Percentiles rank a stretch among this genome's conserved stretches.
These are phyloP conservation scores for Aureoboletus auriporus DNA, from an alignment of 768 basidiomycete species.

Conservation along the genomic window DNA sequence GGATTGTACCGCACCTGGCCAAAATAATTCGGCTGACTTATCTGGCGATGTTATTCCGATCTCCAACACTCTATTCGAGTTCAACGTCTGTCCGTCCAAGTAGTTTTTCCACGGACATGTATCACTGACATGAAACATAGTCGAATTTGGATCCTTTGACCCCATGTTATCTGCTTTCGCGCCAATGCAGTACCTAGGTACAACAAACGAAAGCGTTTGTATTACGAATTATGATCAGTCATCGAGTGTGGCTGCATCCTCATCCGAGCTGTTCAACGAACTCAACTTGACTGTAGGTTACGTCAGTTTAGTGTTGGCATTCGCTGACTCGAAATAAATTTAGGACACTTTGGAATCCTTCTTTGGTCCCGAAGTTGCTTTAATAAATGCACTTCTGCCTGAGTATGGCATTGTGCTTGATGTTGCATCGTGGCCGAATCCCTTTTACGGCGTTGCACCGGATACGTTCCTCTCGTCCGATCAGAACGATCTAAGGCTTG, in stretches of 20 bases:
- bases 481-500: conserved; percentile 30
- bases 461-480: conserved; percentile 31
- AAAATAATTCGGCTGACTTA: conserved; percentile 21
- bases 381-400: conserved; percentile 20
- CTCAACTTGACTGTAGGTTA: conserved; percentile 26
- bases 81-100: conserved; percentile 30
- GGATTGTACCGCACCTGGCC: conserved; percentile 20
- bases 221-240: conserved; percentile 35
- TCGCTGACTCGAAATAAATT: background rate
- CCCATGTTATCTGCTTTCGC: conserved; percentile 43
- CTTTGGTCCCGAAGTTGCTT: conserved; percentile 10
- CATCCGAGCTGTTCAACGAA: conserved; percentile 33
- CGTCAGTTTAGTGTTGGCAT: background rate
- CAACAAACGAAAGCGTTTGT: conserved; percentile 29
- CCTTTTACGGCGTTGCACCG: conserved; percentile 34
- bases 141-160: conserved; percentile 41
- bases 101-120: background rate
- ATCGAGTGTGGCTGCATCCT: conserved; percentile 37
- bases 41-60: conserved; percentile 25
- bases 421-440: conserved; percentile 33
- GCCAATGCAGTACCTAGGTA: conserved; percentile 43
- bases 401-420: conserved; percentile 26
- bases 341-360: conserved; percentile 12
- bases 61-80: conserved; percentile 32
- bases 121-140: conserved; percentile 17